A percentile compares a stretch with the other conserved stretches of the same genome.
These are phyloP conservation scores for Pistacia atlantica DNA, from an alignment of 345 rosid species.

Conservation along the genomic window DNA sequence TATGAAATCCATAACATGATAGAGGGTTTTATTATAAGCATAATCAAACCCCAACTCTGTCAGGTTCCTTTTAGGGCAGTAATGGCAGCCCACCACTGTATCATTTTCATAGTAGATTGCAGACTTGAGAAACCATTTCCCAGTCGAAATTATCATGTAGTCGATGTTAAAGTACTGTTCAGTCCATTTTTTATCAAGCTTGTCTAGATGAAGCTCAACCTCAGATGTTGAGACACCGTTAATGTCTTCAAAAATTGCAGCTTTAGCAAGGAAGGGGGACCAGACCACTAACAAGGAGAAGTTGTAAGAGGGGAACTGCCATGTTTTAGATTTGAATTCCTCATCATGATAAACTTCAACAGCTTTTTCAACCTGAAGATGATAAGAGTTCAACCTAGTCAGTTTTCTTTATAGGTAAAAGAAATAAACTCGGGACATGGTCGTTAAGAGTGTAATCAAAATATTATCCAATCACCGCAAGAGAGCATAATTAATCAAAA, in stretches of 20 bases:
- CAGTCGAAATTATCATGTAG: constrained; percentile 79
- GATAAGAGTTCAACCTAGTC: not conserved
- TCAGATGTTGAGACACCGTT: constrained; percentile 82
- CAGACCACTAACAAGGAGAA: constrained; percentile 71
- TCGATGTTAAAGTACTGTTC: constrained; percentile 51
- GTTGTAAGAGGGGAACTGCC: constrained; percentile 76
- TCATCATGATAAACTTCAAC: constrained; percentile 83
- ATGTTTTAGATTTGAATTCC: constrained; percentile 69
- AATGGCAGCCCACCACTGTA: constrained; percentile 71
- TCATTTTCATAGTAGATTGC: constrained; percentile 82
- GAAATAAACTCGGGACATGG: not conserved
- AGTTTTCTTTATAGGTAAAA: not conserved
- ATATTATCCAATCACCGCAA: not conserved
- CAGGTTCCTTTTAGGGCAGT: constrained; percentile 62
- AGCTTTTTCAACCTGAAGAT: constrained; percentile 68
- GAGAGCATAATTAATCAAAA: not conserved
- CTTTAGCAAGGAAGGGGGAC: constrained; percentile 91
- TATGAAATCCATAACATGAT: constrained; percentile 58
- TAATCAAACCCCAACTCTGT: constrained; percentile 70
- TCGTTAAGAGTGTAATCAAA: not conserved
- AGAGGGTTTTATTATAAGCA: constrained; percentile 72
- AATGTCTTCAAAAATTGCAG: constrained; percentile 83
- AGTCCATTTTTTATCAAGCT: constrained; percentile 77
- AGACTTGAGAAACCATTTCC: constrained; percentile 94
- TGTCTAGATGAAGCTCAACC: constrained; percentile 78